These are phyloP conservation scores for Hysterangium stoloniferum DNA, from an alignment of 768 basidiomycete species.

Conservation along the genomic window DNA sequence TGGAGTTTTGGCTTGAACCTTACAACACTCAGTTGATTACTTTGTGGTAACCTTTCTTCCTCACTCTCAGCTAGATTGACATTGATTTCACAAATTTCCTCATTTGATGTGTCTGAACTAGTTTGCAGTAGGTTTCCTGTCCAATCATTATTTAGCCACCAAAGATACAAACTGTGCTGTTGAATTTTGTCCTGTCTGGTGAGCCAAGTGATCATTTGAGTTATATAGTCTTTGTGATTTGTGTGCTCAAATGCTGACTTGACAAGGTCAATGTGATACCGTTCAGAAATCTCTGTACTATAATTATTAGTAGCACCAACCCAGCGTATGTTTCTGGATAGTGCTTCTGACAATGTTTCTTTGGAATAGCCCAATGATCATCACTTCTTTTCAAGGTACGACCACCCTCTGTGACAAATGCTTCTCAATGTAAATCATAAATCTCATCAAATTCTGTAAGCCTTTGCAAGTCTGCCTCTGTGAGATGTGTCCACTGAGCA, in stretches of 20 bases:
- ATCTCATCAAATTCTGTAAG: slow-evolving; percentile 19
- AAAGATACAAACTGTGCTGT: neutral
- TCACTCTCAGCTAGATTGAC: neutral
- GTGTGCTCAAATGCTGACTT: slow-evolving; percentile 13
- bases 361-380: slow-evolving; percentile 16
- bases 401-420: slow-evolving; percentile 23
- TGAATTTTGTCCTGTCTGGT: slow-evolving; percentile 5
- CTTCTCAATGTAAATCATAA: slow-evolving; percentile 25
- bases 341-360: slow-evolving; percentile 13
- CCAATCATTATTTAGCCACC: neutral
- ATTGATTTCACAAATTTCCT: neutral
- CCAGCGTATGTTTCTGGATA: neutral
- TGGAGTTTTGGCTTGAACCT: neutral
- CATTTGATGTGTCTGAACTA: neutral
- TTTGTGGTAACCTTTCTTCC: neutral
- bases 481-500: slow-evolving; percentile 23
- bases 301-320: slow-evolving; percentile 13
- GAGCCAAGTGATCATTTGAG: slow-evolving; percentile 14
- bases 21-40: neutral
- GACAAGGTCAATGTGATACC: slow-evolving; percentile 5
- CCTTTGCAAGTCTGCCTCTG: slow-evolving; percentile 18
- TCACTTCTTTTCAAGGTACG: slow-evolving; percentile 3
- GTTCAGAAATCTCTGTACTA: slow-evolving; percentile 11
- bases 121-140: neutral
- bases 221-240: slow-evolving; percentile 12